Evolutionary conservation across 176 grass and related monocot genomes (phyloP), one percentile per base, ranked within the genome.

Genomic region (Eragrostis nindensis): DNA sequence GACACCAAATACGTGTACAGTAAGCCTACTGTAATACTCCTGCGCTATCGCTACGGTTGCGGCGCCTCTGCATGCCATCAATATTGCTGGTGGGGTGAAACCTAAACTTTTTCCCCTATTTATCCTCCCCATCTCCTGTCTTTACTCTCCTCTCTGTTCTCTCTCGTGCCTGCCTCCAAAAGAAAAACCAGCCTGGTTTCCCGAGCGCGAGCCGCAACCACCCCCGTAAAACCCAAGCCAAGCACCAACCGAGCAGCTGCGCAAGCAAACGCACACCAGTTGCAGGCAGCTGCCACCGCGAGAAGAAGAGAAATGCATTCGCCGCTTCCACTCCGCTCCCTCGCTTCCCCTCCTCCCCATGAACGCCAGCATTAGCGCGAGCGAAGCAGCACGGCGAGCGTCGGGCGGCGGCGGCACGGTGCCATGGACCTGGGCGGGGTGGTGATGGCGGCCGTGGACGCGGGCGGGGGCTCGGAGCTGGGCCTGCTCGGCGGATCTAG

Each of bases 181-280:
- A 91, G 83, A 67, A 94, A 94, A 91, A 91, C 86, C 85, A 78
- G 66, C 18, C 89, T 71, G 84, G 84, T 90, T 87, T 90, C 79
- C 91, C 76, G 70, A 89, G 80, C 87, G 57, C 90, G 75, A 83
- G 77, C 76, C 75, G 70, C 80, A 50, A 55, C 46, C 30, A 38
- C 62, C 62, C n/a, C 78, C 43, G 84, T 87, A 81, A 78, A 78
- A 87, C 67, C 54, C 50, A 60, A 45, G 13, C 77, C 40, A 65
- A 61, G 57, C 24, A 61, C 24, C 57, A 61, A 61, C 57, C 57
- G 57, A 61, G 57, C 57, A 27, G 57, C 22, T 27, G 57, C 49
- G 6, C 55, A 59, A 3, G 22, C 29, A 9, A 67, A 14, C 79
- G 15, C 39, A 14, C 79, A 19, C 39, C 9, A 12, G 14, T 49